A percentile compares a stretch with the other conserved stretches of the same genome.
Conservation (phyloP, 2,329 filamentous ascomycete species). For the Cercospora sp. region DNA sequence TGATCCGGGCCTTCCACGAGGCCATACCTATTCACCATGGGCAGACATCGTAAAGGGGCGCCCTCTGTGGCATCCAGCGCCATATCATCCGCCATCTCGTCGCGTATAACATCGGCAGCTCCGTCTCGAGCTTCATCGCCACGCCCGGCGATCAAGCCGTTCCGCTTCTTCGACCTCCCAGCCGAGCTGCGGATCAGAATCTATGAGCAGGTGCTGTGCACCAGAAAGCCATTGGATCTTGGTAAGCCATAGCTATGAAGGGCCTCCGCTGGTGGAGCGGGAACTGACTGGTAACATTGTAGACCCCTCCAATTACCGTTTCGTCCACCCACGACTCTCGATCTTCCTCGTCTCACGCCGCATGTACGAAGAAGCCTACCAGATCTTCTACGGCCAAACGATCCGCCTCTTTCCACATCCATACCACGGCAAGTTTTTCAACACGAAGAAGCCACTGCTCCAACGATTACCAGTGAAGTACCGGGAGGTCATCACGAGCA, state of each 20-base stretch:
- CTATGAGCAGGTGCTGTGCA: conserved; percentile 63
- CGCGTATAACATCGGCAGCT: conserved; percentile 27
- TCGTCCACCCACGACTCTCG: conserved; percentile 57
- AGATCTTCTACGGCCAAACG: conserved; percentile 64
- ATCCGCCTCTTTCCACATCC: conserved; percentile 69
- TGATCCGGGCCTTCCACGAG: background rate
- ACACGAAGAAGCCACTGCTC: conserved; percentile 70
- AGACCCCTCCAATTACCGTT: conserved; percentile 64
- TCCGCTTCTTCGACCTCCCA: conserved; percentile 67
- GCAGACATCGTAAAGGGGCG: conserved; percentile 17
- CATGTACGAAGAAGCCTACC: conserved; percentile 63
- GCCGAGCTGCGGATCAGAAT: conserved; percentile 69
- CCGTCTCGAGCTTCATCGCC: conserved; percentile 31
- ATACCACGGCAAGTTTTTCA: conserved; percentile 65
- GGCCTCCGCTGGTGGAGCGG: background rate
- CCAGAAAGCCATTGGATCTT: conserved; percentile 62
- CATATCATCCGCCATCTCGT: conserved; percentile 30
- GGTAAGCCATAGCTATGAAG: conserved; percentile 26
- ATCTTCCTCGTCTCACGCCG: conserved; percentile 62
- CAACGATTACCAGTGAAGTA: conserved; percentile 63
- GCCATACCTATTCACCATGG: conserved; percentile 28
- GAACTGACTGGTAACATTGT: conserved; percentile 3
- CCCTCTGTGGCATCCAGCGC: conserved; percentile 25
- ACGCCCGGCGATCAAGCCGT: conserved; percentile 43
- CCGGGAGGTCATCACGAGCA: conserved; percentile 59